Base-by-base conservation (phyloP, 441 rosid species). In the Syzygium syzygioides region DNA sequence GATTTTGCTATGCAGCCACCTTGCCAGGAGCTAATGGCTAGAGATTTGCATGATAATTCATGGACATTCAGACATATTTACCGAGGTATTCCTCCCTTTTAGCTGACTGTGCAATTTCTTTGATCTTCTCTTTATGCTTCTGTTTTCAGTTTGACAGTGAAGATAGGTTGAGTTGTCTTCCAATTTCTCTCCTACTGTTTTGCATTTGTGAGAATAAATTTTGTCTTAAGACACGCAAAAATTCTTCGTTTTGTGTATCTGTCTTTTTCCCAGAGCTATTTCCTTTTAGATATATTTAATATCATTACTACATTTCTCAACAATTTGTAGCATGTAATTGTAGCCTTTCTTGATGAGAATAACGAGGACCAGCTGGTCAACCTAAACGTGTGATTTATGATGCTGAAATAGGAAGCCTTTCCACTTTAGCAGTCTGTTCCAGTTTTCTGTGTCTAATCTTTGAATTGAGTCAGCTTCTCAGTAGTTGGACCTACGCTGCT, bases 61-160 rank as follows among this genome's bases (percentile, higher is more conserved):
- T 96, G 99, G 99, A 95, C 98, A 23, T 97, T 97, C 93, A 94
- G 98, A 90, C 99, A 97, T 94, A 96, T 97, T 89, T 97, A 95
- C 91, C 97, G 99, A 84, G 99, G 99, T 96, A 93, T 83, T 76
- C 53, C 83, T 76, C 83, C 52, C n/a, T 41, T 76, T 37, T 37
- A 71, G 83, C 83, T 71, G 83, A 71, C n/a, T 71, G n/a, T 3
- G n/a, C 52, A 71, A 71, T 71, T 71, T 76, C 52, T 23, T 76
- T 41, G 53, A 76, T 76, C 83, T 52, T 89, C 66, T 34, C 37
- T 32, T 57, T 84, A n/a, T 85, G 79, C 41, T 86, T 85, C 54
- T 66, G 23, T 11, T 25, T 32, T 60, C 14, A 56, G 59, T 87
- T 85, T 85, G 87, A 88, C 76, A 79, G n/a, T 76, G 83, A 76